A percentile compares a stretch with the other conserved stretches of the same genome.
phyloP scores from a whole-genome alignment of 176 grass and related monocot species.

The Eragrostis curvula region DNA sequence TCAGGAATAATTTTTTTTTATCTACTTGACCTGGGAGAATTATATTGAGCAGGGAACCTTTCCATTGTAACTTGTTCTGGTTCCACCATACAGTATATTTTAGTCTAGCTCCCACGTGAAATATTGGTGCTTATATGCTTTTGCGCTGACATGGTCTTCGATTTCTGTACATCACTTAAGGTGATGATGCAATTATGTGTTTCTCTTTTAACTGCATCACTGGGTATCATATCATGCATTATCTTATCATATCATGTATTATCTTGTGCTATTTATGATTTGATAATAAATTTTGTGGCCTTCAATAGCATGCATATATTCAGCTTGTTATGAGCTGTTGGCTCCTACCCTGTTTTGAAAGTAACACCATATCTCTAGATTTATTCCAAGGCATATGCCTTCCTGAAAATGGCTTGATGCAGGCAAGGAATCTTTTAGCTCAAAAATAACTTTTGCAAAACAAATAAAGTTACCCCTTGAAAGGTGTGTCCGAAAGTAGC shows the following conservation, averaged over 20 bases:
- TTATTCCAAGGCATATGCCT: not conserved
- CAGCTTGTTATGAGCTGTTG: slow-evolving; percentile 1
- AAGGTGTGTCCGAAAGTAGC: slow-evolving; percentile 33
- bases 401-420: slow-evolving; percentile 45
- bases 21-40: not conserved
- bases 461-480: slow-evolving; percentile 5
- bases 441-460: slow-evolving; percentile 42
- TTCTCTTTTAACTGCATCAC: not conserved
- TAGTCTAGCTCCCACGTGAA: too few relatives aligned
- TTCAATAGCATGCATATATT: slow-evolving; percentile 9
- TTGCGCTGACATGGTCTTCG: not conserved
- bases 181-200: not conserved
- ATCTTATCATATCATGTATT: not conserved
- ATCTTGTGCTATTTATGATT: not conserved
- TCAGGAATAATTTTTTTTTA: not conserved
- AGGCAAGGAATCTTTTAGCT: slow-evolving; percentile 42
- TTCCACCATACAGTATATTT: too few relatives aligned
- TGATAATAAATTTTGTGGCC: not conserved
- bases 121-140: too few relatives aligned
- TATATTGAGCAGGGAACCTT: not conserved
- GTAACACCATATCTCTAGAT: slow-evolving; percentile 13
- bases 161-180: too few relatives aligned
- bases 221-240: not conserved
- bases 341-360: not conserved
- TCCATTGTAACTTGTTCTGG: not conserved